These are phyloP conservation scores for Pseudogymnoascus sp. DNA, from an alignment of 2,329 filamentous ascomycete genomes.

Conservation along the genomic window DNA sequence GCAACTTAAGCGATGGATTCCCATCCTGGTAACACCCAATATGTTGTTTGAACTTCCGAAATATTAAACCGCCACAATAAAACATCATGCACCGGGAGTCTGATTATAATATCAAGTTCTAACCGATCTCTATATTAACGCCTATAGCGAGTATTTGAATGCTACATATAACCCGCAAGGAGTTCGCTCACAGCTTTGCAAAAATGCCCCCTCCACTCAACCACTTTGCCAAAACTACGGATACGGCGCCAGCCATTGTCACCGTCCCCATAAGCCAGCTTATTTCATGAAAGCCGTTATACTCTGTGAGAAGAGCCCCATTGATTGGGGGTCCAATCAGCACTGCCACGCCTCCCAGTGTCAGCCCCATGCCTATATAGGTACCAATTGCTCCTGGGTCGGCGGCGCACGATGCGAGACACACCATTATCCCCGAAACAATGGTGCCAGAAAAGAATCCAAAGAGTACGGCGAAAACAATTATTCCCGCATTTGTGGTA, in stretches of 20 bases:
- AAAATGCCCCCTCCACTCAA: conserved; percentile 4
- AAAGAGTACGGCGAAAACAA: conserved; percentile 60
- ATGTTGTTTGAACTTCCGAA: neutral
- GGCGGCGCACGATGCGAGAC: conserved; percentile 31
- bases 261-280: conserved; percentile 22
- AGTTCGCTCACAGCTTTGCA: neutral
- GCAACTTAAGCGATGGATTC: neutral
- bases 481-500: conserved; percentile 10
- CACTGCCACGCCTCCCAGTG: conserved; percentile 53
- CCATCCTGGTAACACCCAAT: neutral
- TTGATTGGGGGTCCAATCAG: conserved; percentile 61
- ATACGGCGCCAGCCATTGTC: conserved; percentile 17
- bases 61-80: neutral
- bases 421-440: conserved; percentile 46
- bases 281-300: conserved; percentile 34
- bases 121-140: neutral
- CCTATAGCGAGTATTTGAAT: neutral
- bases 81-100: neutral
- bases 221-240: conserved; percentile 8
- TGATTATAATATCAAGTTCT: neutral
- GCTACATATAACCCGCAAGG: neutral
- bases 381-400: conserved; percentile 62
- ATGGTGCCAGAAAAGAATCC: conserved; percentile 75
- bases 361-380: conserved; percentile 58
- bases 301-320: conserved; percentile 48